These are phyloP conservation scores for Zymoseptoria tritici DNA, from an alignment of 2,329 filamentous ascomycete genomes.

Conservation along the genomic window DNA sequence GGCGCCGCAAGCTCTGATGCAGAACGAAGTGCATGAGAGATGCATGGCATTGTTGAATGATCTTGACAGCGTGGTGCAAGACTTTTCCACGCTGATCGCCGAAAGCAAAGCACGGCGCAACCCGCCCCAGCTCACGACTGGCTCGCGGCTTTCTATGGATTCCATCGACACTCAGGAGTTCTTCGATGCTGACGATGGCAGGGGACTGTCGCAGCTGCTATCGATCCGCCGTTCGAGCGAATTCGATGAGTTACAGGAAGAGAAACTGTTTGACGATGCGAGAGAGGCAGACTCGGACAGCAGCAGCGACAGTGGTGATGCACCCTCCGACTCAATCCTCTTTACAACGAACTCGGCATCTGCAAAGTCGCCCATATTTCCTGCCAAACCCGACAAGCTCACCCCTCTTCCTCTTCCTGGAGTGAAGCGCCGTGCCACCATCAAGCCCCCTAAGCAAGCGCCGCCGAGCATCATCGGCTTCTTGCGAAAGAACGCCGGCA, in stretches of 20 bases:
- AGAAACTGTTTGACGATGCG: constrained; percentile 41
- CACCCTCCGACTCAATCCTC: constrained; percentile 19
- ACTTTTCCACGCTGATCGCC: constrained; percentile 70
- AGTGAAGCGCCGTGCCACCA: constrained; percentile 60
- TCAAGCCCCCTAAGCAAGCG: constrained; percentile 65
- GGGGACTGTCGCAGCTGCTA: constrained; percentile 55
- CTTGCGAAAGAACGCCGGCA: constrained; percentile 93
- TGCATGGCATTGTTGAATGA: constrained; percentile 77
- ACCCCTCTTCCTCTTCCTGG: constrained; percentile 65
- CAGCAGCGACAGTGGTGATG: constrained; percentile 50
- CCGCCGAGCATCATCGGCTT: constrained; percentile 92
- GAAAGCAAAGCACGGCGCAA: constrained; percentile 72
- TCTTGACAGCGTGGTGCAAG: constrained; percentile 71
- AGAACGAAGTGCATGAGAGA: constrained; percentile 62
- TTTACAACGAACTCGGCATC: constrained; percentile 14
- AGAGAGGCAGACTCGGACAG: constrained; percentile 54
- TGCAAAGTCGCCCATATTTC: constrained; percentile 51
- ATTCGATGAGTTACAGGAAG: constrained; percentile 55
- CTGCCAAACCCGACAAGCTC: constrained; percentile 66
- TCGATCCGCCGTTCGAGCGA: constrained; percentile 68
- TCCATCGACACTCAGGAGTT: constrained; percentile 81
- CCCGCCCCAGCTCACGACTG: constrained; percentile 35
- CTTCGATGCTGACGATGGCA: constrained; percentile 74
- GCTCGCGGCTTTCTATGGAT: constrained; percentile 64
- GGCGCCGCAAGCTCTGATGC: constrained; percentile 12